These are phyloP conservation scores for Hippophae rhamnoides DNA, from an alignment of 306 rosid genomes.

Conservation along the genomic window DNA sequence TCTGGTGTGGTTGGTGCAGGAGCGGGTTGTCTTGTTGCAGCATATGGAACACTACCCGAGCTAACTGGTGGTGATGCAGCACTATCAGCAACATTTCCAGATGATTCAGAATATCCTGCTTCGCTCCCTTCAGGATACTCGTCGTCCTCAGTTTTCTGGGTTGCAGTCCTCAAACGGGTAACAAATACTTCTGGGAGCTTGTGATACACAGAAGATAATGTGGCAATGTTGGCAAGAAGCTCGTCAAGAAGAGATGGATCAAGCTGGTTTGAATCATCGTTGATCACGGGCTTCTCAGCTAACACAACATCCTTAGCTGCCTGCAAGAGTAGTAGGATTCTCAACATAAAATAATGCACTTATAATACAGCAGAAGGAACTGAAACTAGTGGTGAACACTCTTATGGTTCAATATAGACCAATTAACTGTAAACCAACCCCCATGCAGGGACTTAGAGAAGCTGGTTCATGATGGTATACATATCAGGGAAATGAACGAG, in stretches of 20 bases:
- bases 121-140: constrained; percentile 87
- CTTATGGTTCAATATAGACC: no score
- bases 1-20: constrained; percentile 39
- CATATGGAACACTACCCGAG: constrained; percentile 33
- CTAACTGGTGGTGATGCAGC: constrained; percentile 49
- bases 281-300: constrained; percentile 96
- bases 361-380: not conserved
- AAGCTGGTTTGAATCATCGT: constrained; percentile 87
- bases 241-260: constrained; percentile 91
- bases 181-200: constrained; percentile 95
- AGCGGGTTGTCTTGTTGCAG: constrained; percentile 40
- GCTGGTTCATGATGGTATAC: no score
- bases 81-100: constrained; percentile 46
- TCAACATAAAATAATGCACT: not conserved
- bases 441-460: no score
- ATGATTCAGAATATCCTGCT: constrained; percentile 61
- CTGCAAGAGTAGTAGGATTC: constrained; percentile 40
- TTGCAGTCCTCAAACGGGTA: constrained; percentile 55
- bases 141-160: constrained; percentile 73
- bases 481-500: no score
- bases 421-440: no score
- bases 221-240: constrained; percentile 96
- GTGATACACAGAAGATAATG: constrained; percentile 95
- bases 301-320: constrained; percentile 99
- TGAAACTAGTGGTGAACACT: no score